phyloP scores from a whole-genome alignment of 257 asterid species.

The Echium plantagineum region DNA sequence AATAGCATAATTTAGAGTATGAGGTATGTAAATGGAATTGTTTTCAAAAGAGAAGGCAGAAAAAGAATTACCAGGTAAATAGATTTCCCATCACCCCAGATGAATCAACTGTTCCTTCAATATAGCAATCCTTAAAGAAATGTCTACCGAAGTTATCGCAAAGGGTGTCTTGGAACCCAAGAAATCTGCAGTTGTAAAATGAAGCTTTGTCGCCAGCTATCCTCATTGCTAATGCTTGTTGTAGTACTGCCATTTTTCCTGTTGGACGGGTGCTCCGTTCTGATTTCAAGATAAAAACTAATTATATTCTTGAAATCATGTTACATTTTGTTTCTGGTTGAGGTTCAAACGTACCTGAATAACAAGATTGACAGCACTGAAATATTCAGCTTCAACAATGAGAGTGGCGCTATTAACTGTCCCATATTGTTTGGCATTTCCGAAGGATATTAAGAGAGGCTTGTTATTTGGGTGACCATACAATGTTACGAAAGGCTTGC shows the following conservation, averaged over 20 bases:
- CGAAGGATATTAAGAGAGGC: slow-evolving; percentile 30
- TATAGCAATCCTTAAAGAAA: slow-evolving; percentile 60
- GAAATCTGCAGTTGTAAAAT: slow-evolving; percentile 45
- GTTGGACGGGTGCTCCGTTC: too few species aligned
- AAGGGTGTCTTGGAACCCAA: slow-evolving; percentile 76
- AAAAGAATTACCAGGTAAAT: slow-evolving; percentile 55
- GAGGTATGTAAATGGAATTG: too few species aligned
- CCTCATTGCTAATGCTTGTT: slow-evolving; percentile 54
- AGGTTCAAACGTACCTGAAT: too few species aligned
- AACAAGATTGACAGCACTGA: slow-evolving; percentile 37
- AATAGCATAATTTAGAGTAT: too few species aligned
- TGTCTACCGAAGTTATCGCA: slow-evolving; percentile 59
- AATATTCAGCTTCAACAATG: slow-evolving; percentile 37
- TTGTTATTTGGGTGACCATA: slow-evolving; percentile 39
- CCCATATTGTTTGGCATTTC: slow-evolving; percentile 42
- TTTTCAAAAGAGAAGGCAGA: too few species aligned
- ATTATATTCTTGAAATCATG: too few species aligned
- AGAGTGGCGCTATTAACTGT: slow-evolving; percentile 59
- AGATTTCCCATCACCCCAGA: slow-evolving; percentile 62
- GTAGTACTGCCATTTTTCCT: too few species aligned
- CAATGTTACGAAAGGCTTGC: slow-evolving; percentile 45
- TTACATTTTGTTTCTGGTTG: too few species aligned
- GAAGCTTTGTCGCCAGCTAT: slow-evolving; percentile 41
- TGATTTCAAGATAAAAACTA: too few species aligned
- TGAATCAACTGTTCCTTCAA: slow-evolving; percentile 82